Conservation (phyloP, 2,329 filamentous ascomycete species). For the Chaetomium sp. region DNA sequence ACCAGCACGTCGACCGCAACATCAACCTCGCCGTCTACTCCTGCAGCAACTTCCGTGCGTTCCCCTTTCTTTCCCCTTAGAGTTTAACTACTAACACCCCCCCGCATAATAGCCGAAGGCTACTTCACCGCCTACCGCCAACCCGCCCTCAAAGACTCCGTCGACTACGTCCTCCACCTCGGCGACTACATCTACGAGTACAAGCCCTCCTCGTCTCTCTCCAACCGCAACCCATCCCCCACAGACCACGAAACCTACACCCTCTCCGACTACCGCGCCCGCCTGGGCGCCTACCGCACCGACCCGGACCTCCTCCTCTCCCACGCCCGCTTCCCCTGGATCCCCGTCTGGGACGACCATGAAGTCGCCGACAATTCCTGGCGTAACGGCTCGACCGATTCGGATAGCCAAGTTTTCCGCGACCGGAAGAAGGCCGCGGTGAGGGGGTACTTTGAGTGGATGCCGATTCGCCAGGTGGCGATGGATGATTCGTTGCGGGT, state of each 20-base stretch:
- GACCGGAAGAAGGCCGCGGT: conserved; percentile 69
- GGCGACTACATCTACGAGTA: conserved; percentile 63
- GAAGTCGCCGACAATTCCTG: conserved; percentile 56
- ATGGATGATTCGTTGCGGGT: conserved; percentile 64
- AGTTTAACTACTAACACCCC: not conserved
- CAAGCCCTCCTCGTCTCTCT: conserved; percentile 39
- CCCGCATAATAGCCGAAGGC: conserved; percentile 36
- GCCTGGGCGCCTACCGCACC: conserved; percentile 53
- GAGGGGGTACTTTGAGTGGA: conserved; percentile 63
- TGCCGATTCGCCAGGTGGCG: conserved; percentile 50
- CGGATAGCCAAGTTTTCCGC: conserved; percentile 60
- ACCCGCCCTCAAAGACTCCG: conserved; percentile 50
- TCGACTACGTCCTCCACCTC: conserved; percentile 54
- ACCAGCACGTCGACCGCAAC: conserved; percentile 47
- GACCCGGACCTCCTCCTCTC: conserved; percentile 52
- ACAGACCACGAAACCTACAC: conserved; percentile 41
- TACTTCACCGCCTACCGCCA: conserved; percentile 58
- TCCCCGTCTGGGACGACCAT: conserved; percentile 59
- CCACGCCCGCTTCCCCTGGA: conserved; percentile 55
- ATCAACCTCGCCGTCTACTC: conserved; percentile 64
- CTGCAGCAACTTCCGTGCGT: conserved; percentile 59
- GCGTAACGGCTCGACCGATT: conserved; percentile 60
- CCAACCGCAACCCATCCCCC: conserved; percentile 45
- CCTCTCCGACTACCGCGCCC: conserved; percentile 53
- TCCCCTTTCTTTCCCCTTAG: no score